Conservation (phyloP, 2,329 filamentous ascomycete genomes). For the Colletotrichum magnum region DNA sequence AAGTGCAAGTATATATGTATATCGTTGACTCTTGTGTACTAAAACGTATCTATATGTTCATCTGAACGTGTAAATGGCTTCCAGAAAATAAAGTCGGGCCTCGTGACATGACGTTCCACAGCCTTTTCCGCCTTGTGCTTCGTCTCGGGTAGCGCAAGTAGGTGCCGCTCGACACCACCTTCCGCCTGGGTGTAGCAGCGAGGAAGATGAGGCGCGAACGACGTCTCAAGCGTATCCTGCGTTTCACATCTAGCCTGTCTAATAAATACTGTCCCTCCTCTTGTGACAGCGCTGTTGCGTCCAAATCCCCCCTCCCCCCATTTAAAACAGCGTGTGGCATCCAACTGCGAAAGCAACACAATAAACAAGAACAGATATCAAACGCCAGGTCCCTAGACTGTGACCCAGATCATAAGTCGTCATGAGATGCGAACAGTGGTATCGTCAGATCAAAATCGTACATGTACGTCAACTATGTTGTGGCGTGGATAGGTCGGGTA, state of each 20-base stretch:
- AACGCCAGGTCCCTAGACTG: slow-evolving; percentile 34
- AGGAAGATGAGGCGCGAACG: neutral
- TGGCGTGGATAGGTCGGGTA: slow-evolving; percentile 31
- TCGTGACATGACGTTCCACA: slow-evolving; percentile 13
- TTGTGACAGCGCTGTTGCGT: slow-evolving; percentile 4
- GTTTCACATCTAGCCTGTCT: neutral
- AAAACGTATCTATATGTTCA: slow-evolving; percentile 37
- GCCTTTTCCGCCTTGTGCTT: neutral
- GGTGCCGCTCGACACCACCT: neutral
- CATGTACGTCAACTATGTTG: slow-evolving; percentile 32
- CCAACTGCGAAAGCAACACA: slow-evolving; percentile 14
- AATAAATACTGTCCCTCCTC: neutral
- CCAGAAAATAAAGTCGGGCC: slow-evolving; percentile 17
- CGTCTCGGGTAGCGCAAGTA: neutral
- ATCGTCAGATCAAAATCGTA: slow-evolving; percentile 39
- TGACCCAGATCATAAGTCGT: slow-evolving; percentile 40
- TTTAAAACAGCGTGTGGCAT: neutral
- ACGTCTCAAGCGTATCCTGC: neutral
- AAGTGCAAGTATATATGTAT: neutral
- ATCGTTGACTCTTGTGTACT: slow-evolving; percentile 28
- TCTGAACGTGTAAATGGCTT: slow-evolving; percentile 20
- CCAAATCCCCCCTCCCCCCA: neutral
- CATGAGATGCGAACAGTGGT: slow-evolving; percentile 39
- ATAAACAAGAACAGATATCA: slow-evolving; percentile 34
- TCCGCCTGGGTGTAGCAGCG: neutral